Conservation (phyloP, 106 monocot genomes). For the Gastrodia elata region DNA sequence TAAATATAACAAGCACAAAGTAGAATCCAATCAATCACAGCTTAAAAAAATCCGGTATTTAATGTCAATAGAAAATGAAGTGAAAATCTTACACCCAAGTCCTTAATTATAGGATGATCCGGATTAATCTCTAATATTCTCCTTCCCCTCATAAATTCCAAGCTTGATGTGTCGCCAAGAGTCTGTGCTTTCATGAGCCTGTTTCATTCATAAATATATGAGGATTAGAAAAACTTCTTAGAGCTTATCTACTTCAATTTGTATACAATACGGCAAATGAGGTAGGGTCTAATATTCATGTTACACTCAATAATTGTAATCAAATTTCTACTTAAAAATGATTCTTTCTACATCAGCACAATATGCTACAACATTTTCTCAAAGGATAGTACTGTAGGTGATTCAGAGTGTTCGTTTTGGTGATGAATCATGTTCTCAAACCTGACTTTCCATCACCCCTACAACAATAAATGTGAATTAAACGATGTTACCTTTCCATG, state of each 20-base stretch:
- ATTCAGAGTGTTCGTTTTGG: too few relatives aligned
- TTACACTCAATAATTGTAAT: too few relatives aligned
- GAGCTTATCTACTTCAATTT: not conserved
- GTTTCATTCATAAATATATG: not conserved
- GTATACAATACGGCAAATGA: too few relatives aligned
- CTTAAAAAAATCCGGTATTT: not conserved
- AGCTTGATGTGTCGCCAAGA: slow-evolving; percentile 81
- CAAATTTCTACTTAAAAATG: too few relatives aligned
- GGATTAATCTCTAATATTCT: slow-evolving; percentile 90
- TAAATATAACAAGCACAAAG: not conserved
- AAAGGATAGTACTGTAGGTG: too few relatives aligned
- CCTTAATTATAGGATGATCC: slow-evolving; percentile 84
- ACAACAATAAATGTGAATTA: not conserved
- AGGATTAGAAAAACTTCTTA: not conserved
- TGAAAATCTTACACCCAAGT: slow-evolving; percentile 59
- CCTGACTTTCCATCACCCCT: not conserved
- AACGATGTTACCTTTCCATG: slow-evolving; percentile 67
- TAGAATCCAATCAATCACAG: not conserved
- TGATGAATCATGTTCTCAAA: not conserved
- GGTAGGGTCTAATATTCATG: too few relatives aligned
- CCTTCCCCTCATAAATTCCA: slow-evolving; percentile 95
- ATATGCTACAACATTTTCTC: too few relatives aligned
- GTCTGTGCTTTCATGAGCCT: slow-evolving; percentile 98
- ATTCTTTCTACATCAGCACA: too few relatives aligned
- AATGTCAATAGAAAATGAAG: not conserved